Evolutionary conservation across 305 asterid genomes (phyloP).

Genomic region (Solanum chacoense): DNA sequence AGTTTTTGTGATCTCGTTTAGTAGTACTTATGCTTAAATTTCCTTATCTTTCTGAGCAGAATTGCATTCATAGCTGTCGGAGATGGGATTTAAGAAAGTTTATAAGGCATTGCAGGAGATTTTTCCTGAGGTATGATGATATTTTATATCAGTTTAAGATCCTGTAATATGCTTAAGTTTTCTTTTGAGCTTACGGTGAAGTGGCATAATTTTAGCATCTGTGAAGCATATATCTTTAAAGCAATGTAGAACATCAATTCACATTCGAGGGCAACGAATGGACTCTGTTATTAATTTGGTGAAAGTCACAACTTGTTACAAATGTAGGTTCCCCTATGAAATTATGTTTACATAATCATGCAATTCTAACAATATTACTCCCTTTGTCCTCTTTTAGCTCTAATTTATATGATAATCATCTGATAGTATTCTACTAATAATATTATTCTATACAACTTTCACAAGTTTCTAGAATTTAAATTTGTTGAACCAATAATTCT

Average conservation of each 20-base stretch:
- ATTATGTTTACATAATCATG: not conserved
- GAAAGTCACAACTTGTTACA: not conserved
- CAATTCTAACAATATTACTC: not conserved
- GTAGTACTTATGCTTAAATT: not conserved
- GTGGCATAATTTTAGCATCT: not conserved
- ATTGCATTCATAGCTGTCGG: slow-evolving; percentile 8
- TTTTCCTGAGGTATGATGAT: slow-evolving; percentile 58
- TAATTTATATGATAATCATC: not conserved
- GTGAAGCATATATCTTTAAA: not conserved
- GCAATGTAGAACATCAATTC: not conserved
- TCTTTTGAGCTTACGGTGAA: not conserved
- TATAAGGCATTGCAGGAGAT: slow-evolving; percentile 38
- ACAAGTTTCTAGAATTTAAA: not conserved
- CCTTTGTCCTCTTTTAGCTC: not conserved
- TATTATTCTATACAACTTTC: not conserved
- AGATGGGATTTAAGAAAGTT: slow-evolving; percentile 54
- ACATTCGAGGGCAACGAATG: not conserved
- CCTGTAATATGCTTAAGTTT: not conserved
- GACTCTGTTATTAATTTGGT: not conserved
- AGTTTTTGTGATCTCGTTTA: not conserved
- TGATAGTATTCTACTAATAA: not conserved
- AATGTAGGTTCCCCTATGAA: not conserved
- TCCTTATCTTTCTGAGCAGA: slow-evolving; percentile 16
- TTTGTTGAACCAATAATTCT: not conserved
- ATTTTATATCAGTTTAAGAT: not conserved